Evolutionary conservation across 2,329 filamentous ascomycete species (phyloP), one percentile per base, ranked within the genome.

Genomic region (Elsinoe ampelina): DNA sequence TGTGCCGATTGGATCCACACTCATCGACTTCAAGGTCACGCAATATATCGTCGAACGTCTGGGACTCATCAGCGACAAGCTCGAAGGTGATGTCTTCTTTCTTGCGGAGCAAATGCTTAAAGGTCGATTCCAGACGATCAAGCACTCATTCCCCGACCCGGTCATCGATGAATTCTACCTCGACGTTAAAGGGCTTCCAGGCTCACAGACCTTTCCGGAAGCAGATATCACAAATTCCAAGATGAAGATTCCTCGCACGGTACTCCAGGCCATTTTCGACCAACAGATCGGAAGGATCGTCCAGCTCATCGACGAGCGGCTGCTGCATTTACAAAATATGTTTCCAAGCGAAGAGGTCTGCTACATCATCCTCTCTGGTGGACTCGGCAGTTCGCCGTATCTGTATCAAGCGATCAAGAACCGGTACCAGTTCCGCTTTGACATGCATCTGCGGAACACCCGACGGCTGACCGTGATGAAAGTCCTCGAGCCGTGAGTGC

Each of bases 321-420:
- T 60, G 10, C n/a, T 26, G 7, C 19, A 32, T 12, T 11, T 61
- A 3, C 22, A 56, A 35, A 17, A 26, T n/a, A 32, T n/a, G 2
- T n/a, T 20, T 35, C 56, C 58, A n/a, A 26, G 30, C 2, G 51
- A 47, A n/a, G 34, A 59, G 10, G 54, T 59, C 2, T 60, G 55
- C 11, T 62, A 62, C 39, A 12, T 61, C 19, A 58, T 62, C 5
- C 57, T 62, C 1, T 62, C 61, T n/a, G 61, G 61, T 36, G 61
- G 61, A 17, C 51, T 62, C 7, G 61, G 61, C 17, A 62, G 61
- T 38, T 62, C 61, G 19, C 56, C 58, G 6, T 62, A 62, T 34
- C 41, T 61, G 5, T 43, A 57, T 19, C 30, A 51, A 15, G 34
- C 54, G 12, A 34, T 61, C n/a, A 47, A 58, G 35, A 36, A 45